Evolutionary conservation across 78 protist species (phyloP).

Genomic region (slime mould (Dictyostelium discoideum)): DNA sequence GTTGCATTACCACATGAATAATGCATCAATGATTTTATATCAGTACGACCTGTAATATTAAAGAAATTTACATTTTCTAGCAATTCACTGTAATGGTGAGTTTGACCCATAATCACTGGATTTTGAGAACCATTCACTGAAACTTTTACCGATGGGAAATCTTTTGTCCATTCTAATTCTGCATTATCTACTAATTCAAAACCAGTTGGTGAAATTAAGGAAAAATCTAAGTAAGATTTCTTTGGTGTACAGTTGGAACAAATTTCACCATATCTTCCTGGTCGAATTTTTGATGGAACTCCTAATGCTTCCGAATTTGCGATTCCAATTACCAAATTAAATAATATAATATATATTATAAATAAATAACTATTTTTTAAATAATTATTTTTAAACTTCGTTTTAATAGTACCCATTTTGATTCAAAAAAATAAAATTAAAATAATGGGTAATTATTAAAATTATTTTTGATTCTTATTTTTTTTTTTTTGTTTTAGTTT

Average conservation of each 20-base stretch:
- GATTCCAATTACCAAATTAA: not conserved
- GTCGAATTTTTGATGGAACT: conserved; percentile 5
- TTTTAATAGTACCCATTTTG: conserved; percentile 6
- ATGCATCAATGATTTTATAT: conserved; percentile 35
- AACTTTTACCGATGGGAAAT: conserved; percentile 16
- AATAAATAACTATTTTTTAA: not conserved
- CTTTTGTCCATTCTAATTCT: not conserved
- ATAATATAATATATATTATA: not conserved
- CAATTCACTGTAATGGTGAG: not conserved
- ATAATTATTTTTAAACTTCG: not conserved
- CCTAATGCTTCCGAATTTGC: not conserved
- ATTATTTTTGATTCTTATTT: not conserved
- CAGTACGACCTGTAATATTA: conserved; percentile 13
- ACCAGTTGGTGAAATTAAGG: conserved; percentile 16
- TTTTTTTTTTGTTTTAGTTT: no score
- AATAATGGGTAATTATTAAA: not conserved
- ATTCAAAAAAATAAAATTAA: not conserved
- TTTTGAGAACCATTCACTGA: not conserved
- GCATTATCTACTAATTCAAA: not conserved
- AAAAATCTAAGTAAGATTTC: conserved; percentile 36
- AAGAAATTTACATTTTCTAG: not conserved
- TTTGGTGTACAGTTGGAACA: conserved; percentile 33
- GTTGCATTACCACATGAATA: conserved; percentile 24
- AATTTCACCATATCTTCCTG: conserved; percentile 6
- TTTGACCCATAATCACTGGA: conserved; percentile 28